Percentiles rank a stretch among this genome's conserved stretches.
Conservation (phyloP, 441 rosid genomes). For the Geranium incanum region DNA sequence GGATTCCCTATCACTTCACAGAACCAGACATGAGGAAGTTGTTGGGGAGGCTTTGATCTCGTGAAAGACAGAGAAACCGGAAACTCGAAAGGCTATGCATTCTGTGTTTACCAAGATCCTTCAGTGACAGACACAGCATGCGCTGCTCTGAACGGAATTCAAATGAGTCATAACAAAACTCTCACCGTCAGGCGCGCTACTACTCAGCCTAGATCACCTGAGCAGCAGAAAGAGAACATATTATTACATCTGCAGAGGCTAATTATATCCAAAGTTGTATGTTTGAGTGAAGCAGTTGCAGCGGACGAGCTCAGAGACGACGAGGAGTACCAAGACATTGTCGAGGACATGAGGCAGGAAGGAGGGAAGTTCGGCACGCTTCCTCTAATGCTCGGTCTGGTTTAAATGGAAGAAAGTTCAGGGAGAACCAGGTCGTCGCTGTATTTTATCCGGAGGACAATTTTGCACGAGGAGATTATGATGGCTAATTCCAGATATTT, state of each 20-base stretch:
- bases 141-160: conserved; percentile 33
- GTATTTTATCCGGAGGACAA: too few species aligned
- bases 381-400: too few species aligned
- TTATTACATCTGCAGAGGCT: conserved; percentile 36
- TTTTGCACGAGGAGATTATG: too few species aligned
- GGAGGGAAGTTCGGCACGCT: conserved; percentile 35
- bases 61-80: conserved; percentile 36
- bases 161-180: conserved; percentile 32
- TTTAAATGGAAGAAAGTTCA: too few species aligned
- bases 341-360: conserved; percentile 46
- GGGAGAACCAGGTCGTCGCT: too few species aligned
- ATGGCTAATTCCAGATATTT: too few species aligned
- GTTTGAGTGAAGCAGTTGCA: conserved; percentile 45
- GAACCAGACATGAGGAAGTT: conserved; percentile 29
- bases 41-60: conserved; percentile 30
- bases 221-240: conserved; percentile 23
- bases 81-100: conserved; percentile 31
- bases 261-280: conserved; percentile 45
- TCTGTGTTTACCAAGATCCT: conserved; percentile 29
- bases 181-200: conserved; percentile 27
- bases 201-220: conserved; percentile 24
- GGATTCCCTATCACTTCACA: conserved; percentile 31
- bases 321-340: conserved; percentile 42
- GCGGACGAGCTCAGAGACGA: conserved; percentile 39
- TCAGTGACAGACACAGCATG: conserved; percentile 32